A percentile compares a stretch with the other conserved stretches of the same genome.
phyloP scores from a whole-genome alignment of 163 green algal species.

The Chlamydomonas reinhardtii region DNA sequence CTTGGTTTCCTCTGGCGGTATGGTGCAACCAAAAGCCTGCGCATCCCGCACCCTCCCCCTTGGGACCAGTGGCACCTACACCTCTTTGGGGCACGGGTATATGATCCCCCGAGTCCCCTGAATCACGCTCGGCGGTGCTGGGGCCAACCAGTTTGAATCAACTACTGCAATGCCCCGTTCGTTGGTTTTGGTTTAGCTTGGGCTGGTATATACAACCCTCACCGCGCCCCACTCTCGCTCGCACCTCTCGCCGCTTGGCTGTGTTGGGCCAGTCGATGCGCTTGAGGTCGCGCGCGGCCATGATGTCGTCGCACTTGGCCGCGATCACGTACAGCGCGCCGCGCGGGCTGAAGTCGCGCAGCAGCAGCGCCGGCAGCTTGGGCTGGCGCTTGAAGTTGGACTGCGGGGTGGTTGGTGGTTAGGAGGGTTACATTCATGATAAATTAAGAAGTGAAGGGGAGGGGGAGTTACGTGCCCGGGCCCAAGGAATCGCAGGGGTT shows the following conservation, averaged over 20 bases:
- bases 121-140: no score
- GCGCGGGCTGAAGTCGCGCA: slow-evolving; percentile 68
- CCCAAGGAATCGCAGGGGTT: no score
- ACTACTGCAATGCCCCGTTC: neutral
- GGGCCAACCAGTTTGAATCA: no score
- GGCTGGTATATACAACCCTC: no score
- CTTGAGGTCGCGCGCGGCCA: slow-evolving; percentile 64
- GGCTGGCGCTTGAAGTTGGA: slow-evolving; percentile 70
- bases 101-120: no score
- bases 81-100: no score
- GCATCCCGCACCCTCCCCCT: no score
- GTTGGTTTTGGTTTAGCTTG: neutral
- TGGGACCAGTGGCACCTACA: no score
- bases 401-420: slow-evolving; percentile 1
- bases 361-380: slow-evolving; percentile 80
- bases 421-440: neutral
- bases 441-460: neutral
- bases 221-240: neutral
- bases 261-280: slow-evolving; percentile 76
- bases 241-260: slow-evolving; percentile 55
- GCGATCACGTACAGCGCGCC: slow-evolving; percentile 75
- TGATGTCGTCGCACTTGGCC: slow-evolving; percentile 66
- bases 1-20: no score
- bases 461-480: no score
- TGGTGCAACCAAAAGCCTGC: no score